Base-by-base conservation (phyloP, 2,329 filamentous ascomycete species). In the Cytospora schulzeri region DNA sequence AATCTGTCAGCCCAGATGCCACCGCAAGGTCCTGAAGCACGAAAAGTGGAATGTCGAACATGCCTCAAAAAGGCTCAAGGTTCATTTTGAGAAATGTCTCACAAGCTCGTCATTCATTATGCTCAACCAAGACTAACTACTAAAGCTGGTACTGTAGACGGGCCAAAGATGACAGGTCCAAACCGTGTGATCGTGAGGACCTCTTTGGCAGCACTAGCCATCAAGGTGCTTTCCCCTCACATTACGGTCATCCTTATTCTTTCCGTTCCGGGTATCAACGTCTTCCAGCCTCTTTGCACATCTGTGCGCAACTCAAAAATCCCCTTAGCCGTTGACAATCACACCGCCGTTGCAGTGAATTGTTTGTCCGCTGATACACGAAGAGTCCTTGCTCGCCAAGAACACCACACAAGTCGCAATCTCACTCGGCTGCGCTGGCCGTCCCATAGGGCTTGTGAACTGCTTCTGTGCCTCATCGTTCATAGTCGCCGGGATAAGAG, bases 381-480 rank as follows among this genome's bases (percentile, higher is more conserved):
- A 88, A 72, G 89, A 91, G 73, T 95, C 91, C 65, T 83, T 79
- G 59, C 87, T 89, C 0, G 91, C 91, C 68, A 96, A 78, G 76
- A 95, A 95, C 4, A 95, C 91, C 64, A 93, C 90, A 71, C 89
- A 92, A 0, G 90, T 89, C 0, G 91, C 91, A 67, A 95, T 89
- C 80, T 96, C 92, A 63, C 86, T 91, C 2, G 91, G 92, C 76
- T 95, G 91, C 2, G 86, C 88, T 0, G 91, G 90, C 24, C 92
- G 81, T 4, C 91, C 91, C 80, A 95, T 92, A 0, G 91, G 91
- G 26, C 84, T 83, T 2, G 82, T 85, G 75, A 94, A 94, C 66
- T 90, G 79, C 76, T 92, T 86, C 76, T 92, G 86, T 0, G 89
- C 89, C 67, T 88, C 79, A 2, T 87, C 81, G 61, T 79, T 85